These are phyloP conservation scores for Parascedosporium putredinis DNA, from an alignment of 2,329 filamentous ascomycete genomes.

Conservation along the genomic window DNA sequence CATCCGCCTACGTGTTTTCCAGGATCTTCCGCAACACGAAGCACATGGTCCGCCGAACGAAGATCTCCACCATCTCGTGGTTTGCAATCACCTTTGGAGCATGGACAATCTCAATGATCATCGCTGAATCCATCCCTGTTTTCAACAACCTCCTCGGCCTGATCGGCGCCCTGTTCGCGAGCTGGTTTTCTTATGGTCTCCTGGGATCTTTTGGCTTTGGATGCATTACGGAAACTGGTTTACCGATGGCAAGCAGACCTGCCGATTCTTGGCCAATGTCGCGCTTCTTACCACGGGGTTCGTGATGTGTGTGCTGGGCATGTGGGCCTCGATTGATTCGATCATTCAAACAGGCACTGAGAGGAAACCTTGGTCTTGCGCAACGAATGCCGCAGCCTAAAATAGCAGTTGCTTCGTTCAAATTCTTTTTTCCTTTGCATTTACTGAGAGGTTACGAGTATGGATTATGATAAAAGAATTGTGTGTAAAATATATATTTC, in stretches of 20 bases:
- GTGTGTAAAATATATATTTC: too few relatives aligned
- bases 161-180: constrained; percentile 23
- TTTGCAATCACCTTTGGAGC: constrained; percentile 2
- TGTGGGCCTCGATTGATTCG: constrained; percentile 28
- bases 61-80: constrained; percentile 21
- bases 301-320: constrained; percentile 25
- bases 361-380: constrained; percentile 26
- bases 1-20: constrained; percentile 20
- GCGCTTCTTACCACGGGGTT: constrained; percentile 22
- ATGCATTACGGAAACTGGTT: constrained; percentile 27
- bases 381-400: neutral
- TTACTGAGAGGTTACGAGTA: too few relatives aligned
- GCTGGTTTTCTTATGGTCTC: constrained; percentile 19
- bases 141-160: constrained; percentile 23
- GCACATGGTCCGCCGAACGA: constrained; percentile 18
- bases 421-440: too few relatives aligned
- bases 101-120: constrained; percentile 27
- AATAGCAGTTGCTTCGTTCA: too few relatives aligned
- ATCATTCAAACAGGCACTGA: constrained; percentile 19
- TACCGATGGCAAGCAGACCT: constrained; percentile 19
- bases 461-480: too few relatives aligned
- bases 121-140: constrained; percentile 10
- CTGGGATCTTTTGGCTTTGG: constrained; percentile 27
- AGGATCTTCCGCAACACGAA: constrained; percentile 18
- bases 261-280: constrained; percentile 22